phyloP scores from a whole-genome alignment of 495 filamentous ascomycete genomes.

The Neurospora africana region DNA sequence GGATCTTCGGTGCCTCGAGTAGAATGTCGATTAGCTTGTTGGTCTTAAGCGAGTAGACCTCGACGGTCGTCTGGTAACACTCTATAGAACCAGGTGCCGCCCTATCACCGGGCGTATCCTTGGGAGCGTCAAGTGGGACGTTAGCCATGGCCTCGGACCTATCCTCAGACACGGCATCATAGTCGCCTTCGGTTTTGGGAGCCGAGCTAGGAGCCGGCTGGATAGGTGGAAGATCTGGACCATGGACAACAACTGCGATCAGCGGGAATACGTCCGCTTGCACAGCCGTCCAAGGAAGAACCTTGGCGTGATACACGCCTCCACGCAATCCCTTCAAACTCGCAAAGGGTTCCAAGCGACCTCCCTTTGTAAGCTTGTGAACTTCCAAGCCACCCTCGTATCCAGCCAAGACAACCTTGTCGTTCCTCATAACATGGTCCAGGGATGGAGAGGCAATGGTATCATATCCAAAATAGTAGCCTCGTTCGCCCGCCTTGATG shows the following conservation, averaged over 20 bases:
- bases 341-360: constrained; percentile 47
- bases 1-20: constrained; percentile 43
- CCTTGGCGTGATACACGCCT: constrained; percentile 69
- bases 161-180: constrained; percentile 29
- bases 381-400: constrained; percentile 67
- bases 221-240: constrained; percentile 41
- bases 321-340: constrained; percentile 67
- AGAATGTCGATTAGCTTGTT: constrained; percentile 58
- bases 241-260: constrained; percentile 67
- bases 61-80: constrained; percentile 72
- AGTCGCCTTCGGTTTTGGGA: constrained; percentile 21
- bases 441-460: constrained; percentile 41
- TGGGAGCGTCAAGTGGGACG: constrained; percentile 15
- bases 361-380: constrained; percentile 55
- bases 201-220: background rate
- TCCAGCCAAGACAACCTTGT: constrained; percentile 64
- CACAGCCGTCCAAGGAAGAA: constrained; percentile 46
- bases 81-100: constrained; percentile 29
- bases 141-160: constrained; percentile 27
- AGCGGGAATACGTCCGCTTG: constrained; percentile 43
- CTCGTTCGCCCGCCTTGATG: constrained; percentile 48
- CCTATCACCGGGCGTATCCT: constrained; percentile 8
- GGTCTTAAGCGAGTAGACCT: constrained; percentile 69
- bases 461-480: constrained; percentile 75
- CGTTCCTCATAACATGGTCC: constrained; percentile 39